phyloP scores from a whole-genome alignment of 1,284 basidiomycete species.

The Schizophyllum commune region DNA sequence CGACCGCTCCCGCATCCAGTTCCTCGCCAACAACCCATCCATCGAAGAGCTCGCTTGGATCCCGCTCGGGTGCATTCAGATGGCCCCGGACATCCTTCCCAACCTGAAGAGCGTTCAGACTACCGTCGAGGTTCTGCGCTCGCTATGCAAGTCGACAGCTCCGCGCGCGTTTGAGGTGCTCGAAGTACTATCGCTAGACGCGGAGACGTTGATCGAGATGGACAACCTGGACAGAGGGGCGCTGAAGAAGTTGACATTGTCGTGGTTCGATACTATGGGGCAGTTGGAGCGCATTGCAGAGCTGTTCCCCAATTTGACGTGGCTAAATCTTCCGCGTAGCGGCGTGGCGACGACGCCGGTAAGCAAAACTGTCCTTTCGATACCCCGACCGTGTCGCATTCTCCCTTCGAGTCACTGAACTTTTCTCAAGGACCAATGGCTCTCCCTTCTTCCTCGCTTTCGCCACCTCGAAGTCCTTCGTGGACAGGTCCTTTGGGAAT shows the following conservation, averaged over 20 bases:
- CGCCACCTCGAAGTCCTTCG: conserved; percentile 32
- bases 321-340: conserved; percentile 26
- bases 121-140: conserved; percentile 22
- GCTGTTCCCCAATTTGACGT: conserved; percentile 28
- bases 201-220: conserved; percentile 20
- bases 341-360: conserved; percentile 17
- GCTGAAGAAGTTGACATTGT: conserved; percentile 24
- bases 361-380: conserved; percentile 10
- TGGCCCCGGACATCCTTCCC: conserved; percentile 24
- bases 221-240: conserved; percentile 18
- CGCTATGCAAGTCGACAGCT: conserved; percentile 19
- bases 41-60: conserved; percentile 36
- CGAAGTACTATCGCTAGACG: conserved; percentile 21
- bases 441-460: conserved; percentile 30
- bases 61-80: conserved; percentile 20
- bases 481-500: conserved; percentile 31
- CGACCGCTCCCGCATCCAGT: conserved; percentile 25
- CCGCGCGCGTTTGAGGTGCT: conserved; percentile 25
- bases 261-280: conserved; percentile 20
- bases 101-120: conserved; percentile 28
- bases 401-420: background rate
- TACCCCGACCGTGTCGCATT: conserved; percentile 17
- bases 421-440: conserved; percentile 24
- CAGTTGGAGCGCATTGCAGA: conserved; percentile 24
- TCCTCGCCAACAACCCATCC: conserved; percentile 32